Evolutionary conservation across 23 red algal species (phyloP), one percentile per base, ranked within the genome.

Genomic region (Gracilaria gracilis): DNA sequence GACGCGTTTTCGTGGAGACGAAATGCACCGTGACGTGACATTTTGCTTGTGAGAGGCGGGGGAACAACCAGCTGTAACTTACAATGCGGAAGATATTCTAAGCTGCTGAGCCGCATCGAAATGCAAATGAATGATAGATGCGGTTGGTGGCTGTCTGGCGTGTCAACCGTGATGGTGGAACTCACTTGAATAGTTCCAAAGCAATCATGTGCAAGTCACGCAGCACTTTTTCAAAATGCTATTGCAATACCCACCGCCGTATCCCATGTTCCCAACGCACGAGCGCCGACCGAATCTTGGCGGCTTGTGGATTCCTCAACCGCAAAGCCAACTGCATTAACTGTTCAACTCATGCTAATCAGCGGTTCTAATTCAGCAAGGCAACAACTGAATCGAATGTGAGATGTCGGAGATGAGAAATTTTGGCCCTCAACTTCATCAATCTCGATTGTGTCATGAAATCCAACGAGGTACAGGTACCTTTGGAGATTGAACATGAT

Each of bases 21-120:
- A 29, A 62, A 62, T 55, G 51, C 51, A 55, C 51, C 51, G 51
- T 55, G 51, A 55, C 59, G 59, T 62, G 59, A 62, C 59, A 62
- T 9, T 15, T 55, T 6, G 51, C 16, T 55, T 15, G 2, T 25
- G 59, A 29, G 59, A 62, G 24, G 59, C 59, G 24, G 27, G 9
- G 59, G 59, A 62, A 62, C 19, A 55, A 20, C 51, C 51, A 55
- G 19, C 51, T 15, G 16, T 46, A n/a, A n/a, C n/a, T n/a, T 12
- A 48, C 12, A 48, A 48, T 19, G 51, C 9, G 51, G 19, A 55
- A 20, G 51, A 55, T 55, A 55, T 55, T 55, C 51, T 1, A 55
- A 55, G 51, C 7, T 20, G 11, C 51, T 55, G 51, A 55, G 51
- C 51, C 51, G 51, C 51, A 55, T 55, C 51, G 51, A 55, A 55